These are phyloP conservation scores for Cystobasidium slooffiae DNA, from an alignment of 1,284 basidiomycete species.

Conservation along the genomic window DNA sequence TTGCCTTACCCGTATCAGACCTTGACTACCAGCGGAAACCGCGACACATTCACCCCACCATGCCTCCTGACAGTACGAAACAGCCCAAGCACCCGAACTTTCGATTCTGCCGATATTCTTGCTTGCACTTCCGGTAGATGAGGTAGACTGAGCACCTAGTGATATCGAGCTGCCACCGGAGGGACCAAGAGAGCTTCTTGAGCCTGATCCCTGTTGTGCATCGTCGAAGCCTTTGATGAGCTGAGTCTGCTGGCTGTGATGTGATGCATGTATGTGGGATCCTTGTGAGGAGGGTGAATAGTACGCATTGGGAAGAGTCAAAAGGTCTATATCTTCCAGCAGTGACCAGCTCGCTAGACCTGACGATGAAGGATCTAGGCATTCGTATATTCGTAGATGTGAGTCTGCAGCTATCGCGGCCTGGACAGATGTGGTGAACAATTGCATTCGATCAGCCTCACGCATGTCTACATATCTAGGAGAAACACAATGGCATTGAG, in stretches of 20 bases:
- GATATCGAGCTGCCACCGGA: slow-evolving; percentile 56
- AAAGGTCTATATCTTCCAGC: slow-evolving; percentile 76
- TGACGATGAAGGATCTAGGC: slow-evolving; percentile 70
- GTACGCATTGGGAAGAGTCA: slow-evolving; percentile 56
- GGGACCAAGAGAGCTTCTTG: slow-evolving; percentile 63
- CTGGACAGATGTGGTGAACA: slow-evolving; percentile 57
- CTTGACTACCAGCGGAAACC: slow-evolving; percentile 70
- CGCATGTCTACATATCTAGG: neutral
- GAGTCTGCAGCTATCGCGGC: slow-evolving; percentile 86
- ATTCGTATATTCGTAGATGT: slow-evolving; percentile 83
- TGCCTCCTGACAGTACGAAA: slow-evolving; percentile 90
- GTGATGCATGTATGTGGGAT: slow-evolving; percentile 29
- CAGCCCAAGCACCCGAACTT: slow-evolving; percentile 85
- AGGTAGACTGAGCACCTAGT: slow-evolving; percentile 23
- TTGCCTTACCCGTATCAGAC: slow-evolving; percentile 71
- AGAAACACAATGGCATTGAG: neutral
- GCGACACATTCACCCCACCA: slow-evolving; percentile 91
- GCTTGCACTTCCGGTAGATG: slow-evolving; percentile 36
- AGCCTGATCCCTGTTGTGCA: slow-evolving; percentile 55
- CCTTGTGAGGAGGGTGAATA: slow-evolving; percentile 36
- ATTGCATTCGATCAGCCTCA: slow-evolving; percentile 10
- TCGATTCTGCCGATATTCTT: slow-evolving; percentile 48
- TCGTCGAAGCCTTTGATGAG: slow-evolving; percentile 66
- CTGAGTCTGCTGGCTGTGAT: slow-evolving; percentile 48
- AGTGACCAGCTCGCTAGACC: slow-evolving; percentile 70